Percentiles rank a stretch among this genome's conserved stretches.
These are phyloP conservation scores for Fusarium scirpi DNA, from an alignment of 2,329 filamentous ascomycete species.

Conservation along the genomic window DNA sequence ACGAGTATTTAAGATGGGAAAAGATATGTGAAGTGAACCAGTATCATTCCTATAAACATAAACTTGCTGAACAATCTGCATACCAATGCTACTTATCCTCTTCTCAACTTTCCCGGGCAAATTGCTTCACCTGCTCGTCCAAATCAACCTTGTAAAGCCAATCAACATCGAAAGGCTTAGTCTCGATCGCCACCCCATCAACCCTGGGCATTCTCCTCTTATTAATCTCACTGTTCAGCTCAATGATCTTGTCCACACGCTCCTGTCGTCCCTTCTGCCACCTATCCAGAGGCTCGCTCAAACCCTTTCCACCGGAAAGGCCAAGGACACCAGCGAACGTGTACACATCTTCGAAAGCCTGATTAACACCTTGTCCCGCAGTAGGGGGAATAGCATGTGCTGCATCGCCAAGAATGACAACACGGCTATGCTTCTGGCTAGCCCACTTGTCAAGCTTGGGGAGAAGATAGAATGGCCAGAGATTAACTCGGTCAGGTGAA, in stretches of 20 bases:
- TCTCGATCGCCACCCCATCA: slow-evolving; percentile 39
- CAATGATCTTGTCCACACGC: slow-evolving; percentile 60
- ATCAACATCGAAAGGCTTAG: slow-evolving; percentile 51
- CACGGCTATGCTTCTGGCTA: slow-evolving; percentile 44
- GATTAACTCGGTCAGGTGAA: slow-evolving; percentile 52
- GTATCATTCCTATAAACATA: no score
- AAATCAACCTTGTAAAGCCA: slow-evolving; percentile 59
- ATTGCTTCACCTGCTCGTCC: slow-evolving; percentile 50
- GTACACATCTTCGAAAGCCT: slow-evolving; percentile 64
- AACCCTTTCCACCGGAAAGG: slow-evolving; percentile 37
- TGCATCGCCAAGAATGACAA: slow-evolving; percentile 62
- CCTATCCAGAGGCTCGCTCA: slow-evolving; percentile 2
- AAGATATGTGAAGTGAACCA: no score
- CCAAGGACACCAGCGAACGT: slow-evolving; percentile 56
- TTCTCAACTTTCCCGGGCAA: background rate
- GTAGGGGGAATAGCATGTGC: slow-evolving; percentile 63
- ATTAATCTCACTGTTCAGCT: slow-evolving; percentile 62
- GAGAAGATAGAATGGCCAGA: slow-evolving; percentile 64
- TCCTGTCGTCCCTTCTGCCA: slow-evolving; percentile 64
- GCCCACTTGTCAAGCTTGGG: slow-evolving; percentile 61
- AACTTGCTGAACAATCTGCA: no score
- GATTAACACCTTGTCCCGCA: slow-evolving; percentile 60
- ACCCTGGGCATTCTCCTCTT: slow-evolving; percentile 58
- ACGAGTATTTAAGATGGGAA: no score
- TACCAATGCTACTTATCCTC: no score